Base-by-base conservation (phyloP, 345 rosid species). In the Adansonia digitata region DNA sequence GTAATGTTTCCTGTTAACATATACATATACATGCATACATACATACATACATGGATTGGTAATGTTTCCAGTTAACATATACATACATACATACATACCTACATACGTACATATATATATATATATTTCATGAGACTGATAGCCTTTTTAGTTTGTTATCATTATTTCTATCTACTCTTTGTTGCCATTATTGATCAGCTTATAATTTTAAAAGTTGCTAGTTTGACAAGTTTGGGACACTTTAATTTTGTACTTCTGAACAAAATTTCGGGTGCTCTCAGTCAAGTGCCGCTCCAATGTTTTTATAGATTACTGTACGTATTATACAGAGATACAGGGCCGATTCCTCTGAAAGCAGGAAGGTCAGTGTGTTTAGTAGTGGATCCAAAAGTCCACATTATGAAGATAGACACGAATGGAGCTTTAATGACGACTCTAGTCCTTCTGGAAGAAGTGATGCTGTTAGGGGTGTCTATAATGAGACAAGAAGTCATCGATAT, bases 401-500 rank as follows among this genome's bases (percentile, higher is more conserved):
- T 67, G 80, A 80, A 63, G 85, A 85, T 49, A 85, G 79, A 77
- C 48, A 49, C 72, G 86, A 84, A 68, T 24, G 26, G 53, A 49
- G 62, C 42, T 31, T 68, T 45, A 66, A 75, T 3, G 87, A 76
- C 74, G 85, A 80, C 80, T 74, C 46, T 65, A 73, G 67, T 82
- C 49, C 77, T 34, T 45, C 73, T 74, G 83, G 88, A 77, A 85
- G 81, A 79, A 84, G 75, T 70, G 85, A 86, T 40, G 88, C 71
- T 71, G 71, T 82, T 24, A 86, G 75, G 79, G 81, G 77, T 80
- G 78, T 81, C 77, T 78, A 81, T 74, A 87, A 87, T 40, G 97
- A 85, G 29, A 86, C 84, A 78, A 89, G 85, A 77, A 86, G 90
- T 82, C 91, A 83, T 17, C 76, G 78, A 66, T 82, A 76, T 81